Percentiles rank a stretch among this genome's conserved stretches.
Evolutionary conservation across 345 rosid species (phyloP).

Genomic region (Melaleuca alternifolia): DNA sequence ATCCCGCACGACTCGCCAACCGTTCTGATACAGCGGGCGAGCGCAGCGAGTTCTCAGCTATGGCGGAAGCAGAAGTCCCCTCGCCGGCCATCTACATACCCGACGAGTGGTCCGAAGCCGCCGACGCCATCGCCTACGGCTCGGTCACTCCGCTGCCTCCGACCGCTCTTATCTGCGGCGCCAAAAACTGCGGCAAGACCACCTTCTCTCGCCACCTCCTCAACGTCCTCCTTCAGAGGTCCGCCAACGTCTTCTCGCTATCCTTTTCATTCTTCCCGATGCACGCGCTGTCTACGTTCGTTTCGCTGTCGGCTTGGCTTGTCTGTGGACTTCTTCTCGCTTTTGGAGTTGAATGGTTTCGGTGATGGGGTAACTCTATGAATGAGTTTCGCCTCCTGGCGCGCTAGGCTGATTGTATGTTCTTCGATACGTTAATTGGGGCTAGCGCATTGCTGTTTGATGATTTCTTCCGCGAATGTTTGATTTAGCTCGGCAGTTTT

Average conservation of each 20-base stretch:
- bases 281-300: not conserved
- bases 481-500: not conserved
- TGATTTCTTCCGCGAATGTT: not conserved
- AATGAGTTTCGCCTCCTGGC: not conserved
- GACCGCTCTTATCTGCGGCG: constrained; percentile 55
- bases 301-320: not conserved
- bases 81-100: constrained; percentile 38
- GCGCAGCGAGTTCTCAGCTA: not conserved
- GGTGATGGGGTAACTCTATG: not conserved
- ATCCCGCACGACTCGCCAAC: not conserved
- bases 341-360: not conserved
- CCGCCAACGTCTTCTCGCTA: not conserved
- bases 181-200: constrained; percentile 77
- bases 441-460: not conserved
- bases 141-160: constrained; percentile 40
- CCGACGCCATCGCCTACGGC: constrained; percentile 32
- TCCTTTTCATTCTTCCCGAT: not conserved
- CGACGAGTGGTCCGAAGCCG: constrained; percentile 69
- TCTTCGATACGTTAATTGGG: not conserved
- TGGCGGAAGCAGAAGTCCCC: constrained; percentile 26
- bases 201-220: constrained; percentile 85
- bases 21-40: not conserved
- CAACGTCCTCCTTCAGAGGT: constrained; percentile 67
- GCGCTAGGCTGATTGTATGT: not conserved
- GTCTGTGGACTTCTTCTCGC: not conserved